Base-by-base conservation (phyloP, 768 basidiomycete genomes). In the Mrakia hoshinonis region DNA sequence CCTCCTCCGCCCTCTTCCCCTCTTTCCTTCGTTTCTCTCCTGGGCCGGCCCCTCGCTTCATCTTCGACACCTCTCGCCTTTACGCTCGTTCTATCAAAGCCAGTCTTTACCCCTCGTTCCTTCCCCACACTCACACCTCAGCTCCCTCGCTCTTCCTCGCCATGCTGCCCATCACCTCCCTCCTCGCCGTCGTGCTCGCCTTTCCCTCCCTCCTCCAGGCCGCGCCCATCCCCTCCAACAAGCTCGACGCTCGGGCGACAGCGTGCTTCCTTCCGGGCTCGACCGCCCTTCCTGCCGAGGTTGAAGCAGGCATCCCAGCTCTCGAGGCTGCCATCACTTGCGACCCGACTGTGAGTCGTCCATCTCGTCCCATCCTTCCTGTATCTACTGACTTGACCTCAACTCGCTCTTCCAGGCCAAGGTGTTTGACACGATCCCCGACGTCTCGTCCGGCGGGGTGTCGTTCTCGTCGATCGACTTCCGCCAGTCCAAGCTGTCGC, bases 281-380 rank as follows among this genome's bases (percentile, higher is more conserved):
- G 18, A 31, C 36, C 20, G 58, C 58, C 34, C 58, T 61, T 22
- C 58, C 58, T n/a, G 58, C 58, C 18, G 58, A 61, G 58, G 58
- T 61, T 20, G 36, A 61, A 20, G 36, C 13, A 4, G 34, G 58
- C 34, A 34, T 61, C 34, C 31, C 58, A 36, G 31, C 34, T 7
- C 58, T 61, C 13, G 34, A 31, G 5, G 34, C 31, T 15, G 31
- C 58, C 9, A 31, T 61, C 18, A 61, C 58, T 10, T 61, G 58
- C 55, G 34, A 36, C 13, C 22, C 34, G 24, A 9, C 4, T n/a
- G 58, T 61, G 31, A 20, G 58, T 36, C 20, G 15, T 1, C 4
- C 47, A 15, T 69, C 73, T 39, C 22, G 13, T n/a, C 3, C 36
- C 36, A n/a, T 38, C 29, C 15, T 58, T 12, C 6, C 24, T 11